Evolutionary conservation across 2,329 filamentous ascomycete species (phyloP).

Genomic region (Ceratocystis eucalypticola): DNA sequence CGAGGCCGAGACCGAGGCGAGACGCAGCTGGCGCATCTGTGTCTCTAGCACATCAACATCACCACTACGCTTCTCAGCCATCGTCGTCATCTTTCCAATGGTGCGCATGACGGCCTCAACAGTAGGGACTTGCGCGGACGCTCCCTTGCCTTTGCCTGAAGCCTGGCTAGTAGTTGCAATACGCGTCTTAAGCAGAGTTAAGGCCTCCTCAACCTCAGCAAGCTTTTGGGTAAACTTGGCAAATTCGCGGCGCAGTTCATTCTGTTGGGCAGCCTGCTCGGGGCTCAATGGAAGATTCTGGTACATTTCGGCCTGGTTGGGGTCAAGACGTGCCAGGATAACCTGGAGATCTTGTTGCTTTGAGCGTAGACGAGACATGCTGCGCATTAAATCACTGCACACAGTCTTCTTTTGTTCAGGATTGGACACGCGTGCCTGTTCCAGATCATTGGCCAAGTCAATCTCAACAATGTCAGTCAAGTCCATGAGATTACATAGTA

Average conservation of each 20-base stretch:
- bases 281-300: constrained; percentile 64
- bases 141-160: constrained; percentile 30
- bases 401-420: constrained; percentile 54
- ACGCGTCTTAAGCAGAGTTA: constrained; percentile 66
- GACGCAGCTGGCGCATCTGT: constrained; percentile 61
- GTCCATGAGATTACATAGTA: constrained; percentile 60
- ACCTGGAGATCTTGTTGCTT: constrained; percentile 67
- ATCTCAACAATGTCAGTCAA: constrained; percentile 50
- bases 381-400: constrained; percentile 53
- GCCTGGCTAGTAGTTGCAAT: constrained; percentile 46
- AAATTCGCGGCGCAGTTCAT: constrained; percentile 65
- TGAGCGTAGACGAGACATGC: constrained; percentile 56
- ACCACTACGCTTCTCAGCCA: constrained; percentile 81
- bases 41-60: constrained; percentile 84
- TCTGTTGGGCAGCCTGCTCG: constrained; percentile 73
- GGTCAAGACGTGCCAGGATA: constrained; percentile 56
- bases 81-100: constrained; percentile 79
- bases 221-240: constrained; percentile 61
- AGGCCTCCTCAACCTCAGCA: constrained; percentile 62
- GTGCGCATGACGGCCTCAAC: constrained; percentile 87
- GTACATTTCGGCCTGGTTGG: constrained; percentile 49
- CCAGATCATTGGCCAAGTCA: constrained; percentile 50
- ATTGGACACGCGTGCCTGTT: constrained; percentile 53
- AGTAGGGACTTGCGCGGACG: constrained; percentile 50
- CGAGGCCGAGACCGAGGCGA: constrained; percentile 28